These are phyloP conservation scores for Cladophialophora exuberans DNA, from an alignment of 2,329 filamentous ascomycete species.

Conservation along the genomic window DNA sequence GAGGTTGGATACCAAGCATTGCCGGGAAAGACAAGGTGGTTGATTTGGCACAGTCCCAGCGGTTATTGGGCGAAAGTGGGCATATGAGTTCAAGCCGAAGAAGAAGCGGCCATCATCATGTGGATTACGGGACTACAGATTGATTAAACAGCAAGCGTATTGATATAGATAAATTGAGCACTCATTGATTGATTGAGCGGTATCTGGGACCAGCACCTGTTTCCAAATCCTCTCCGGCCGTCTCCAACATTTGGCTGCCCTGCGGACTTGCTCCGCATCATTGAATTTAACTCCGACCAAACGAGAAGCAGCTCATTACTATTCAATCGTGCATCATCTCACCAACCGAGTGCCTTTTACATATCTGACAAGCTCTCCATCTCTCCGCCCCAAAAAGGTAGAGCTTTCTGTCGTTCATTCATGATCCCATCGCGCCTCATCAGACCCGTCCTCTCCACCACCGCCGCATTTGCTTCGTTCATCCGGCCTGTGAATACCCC, in stretches of 20 bases:
- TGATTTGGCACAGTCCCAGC: conserved; percentile 33
- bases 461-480: conserved; percentile 19
- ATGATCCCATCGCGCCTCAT: conserved; percentile 29
- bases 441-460: conserved; percentile 26
- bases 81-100: conserved; percentile 24
- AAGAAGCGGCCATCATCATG: conserved; percentile 20
- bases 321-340: background rate
- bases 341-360: too few relatives aligned
- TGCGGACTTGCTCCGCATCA: conserved; percentile 1
- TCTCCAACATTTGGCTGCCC: background rate
- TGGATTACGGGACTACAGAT: conserved; percentile 27
- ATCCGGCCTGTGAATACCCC: conserved; percentile 27
- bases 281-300: background rate
- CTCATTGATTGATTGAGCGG: too few relatives aligned
- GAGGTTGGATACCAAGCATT: conserved; percentile 64
- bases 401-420: conserved; percentile 10
- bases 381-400: too few relatives aligned
- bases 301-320: background rate
- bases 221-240: too few relatives aligned
- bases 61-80: conserved; percentile 31
- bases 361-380: background rate
- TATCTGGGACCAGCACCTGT: too few relatives aligned
- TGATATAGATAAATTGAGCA: conserved; percentile 3
- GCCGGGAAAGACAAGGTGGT: conserved; percentile 43
- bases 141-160: conserved; percentile 1